phyloP scores from a whole-genome alignment of 495 filamentous ascomycete species.

The Zalerion maritima region DNA sequence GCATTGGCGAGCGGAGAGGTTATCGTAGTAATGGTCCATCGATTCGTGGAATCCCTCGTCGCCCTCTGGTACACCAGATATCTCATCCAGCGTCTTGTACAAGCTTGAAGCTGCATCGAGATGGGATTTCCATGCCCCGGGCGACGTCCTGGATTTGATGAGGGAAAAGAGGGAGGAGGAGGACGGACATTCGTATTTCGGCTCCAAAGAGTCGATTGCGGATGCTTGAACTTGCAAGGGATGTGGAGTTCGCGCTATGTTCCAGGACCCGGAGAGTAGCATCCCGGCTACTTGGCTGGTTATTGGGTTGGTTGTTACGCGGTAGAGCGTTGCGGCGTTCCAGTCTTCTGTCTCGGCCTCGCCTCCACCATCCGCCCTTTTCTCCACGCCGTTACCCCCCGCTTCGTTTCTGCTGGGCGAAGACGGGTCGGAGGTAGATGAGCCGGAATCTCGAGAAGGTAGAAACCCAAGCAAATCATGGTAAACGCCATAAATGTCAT shows the following conservation, averaged over 20 bases:
- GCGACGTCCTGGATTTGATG: slow-evolving; percentile 31
- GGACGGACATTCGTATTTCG: slow-evolving; percentile 40
- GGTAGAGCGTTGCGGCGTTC: slow-evolving; percentile 32
- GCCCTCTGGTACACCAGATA: slow-evolving; percentile 40
- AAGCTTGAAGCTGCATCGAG: slow-evolving; percentile 36
- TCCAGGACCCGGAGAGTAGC: slow-evolving; percentile 46
- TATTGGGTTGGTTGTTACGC: slow-evolving; percentile 56
- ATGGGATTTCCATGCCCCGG: slow-evolving; percentile 39
- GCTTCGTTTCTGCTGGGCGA: too few relatives aligned
- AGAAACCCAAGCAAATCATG: slow-evolving; percentile 43
- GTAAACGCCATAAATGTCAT: slow-evolving; percentile 50
- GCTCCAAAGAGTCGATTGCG: slow-evolving; percentile 48
- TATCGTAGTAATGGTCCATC: slow-evolving; percentile 64
- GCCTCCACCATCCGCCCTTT: too few relatives aligned
- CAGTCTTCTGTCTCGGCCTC: too few relatives aligned
- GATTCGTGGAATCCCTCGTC: slow-evolving; percentile 44
- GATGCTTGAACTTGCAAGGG: slow-evolving; percentile 22
- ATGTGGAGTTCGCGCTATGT: slow-evolving; percentile 14
- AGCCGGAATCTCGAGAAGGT: slow-evolving; percentile 19
- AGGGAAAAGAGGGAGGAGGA: slow-evolving; percentile 27
- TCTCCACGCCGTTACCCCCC: too few relatives aligned
- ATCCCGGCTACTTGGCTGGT: slow-evolving; percentile 56
- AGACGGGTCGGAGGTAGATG: too few relatives aligned
- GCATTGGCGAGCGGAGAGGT: slow-evolving; percentile 53
- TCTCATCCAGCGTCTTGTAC: slow-evolving; percentile 36